Conservation (phyloP, 202 grass and related monocot genomes). For the Panicum virgatum region DNA sequence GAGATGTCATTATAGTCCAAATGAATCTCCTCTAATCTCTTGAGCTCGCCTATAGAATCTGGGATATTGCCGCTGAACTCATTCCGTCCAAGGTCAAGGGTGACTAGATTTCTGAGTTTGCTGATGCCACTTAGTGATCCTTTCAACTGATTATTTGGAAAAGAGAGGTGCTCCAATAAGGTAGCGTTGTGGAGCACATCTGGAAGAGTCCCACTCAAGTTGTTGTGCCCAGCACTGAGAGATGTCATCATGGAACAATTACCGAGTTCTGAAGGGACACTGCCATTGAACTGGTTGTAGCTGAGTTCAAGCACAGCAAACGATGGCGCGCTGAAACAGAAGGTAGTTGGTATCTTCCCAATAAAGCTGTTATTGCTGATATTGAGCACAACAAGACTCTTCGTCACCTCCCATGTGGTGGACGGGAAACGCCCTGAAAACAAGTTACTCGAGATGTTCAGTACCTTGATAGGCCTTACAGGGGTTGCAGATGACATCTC, state of each 20-base stretch:
- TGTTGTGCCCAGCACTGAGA: conserved; percentile 31
- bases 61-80: conserved; percentile 33
- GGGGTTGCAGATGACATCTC: conserved; percentile 23
- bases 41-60: conserved; percentile 17
- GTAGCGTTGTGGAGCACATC: conserved; percentile 36
- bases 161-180: conserved; percentile 34
- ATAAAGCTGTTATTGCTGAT: conserved; percentile 58
- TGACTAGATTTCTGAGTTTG: conserved; percentile 52
- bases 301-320: conserved; percentile 41
- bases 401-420: conserved; percentile 24
- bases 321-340: conserved; percentile 33
- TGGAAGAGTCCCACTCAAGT: conserved; percentile 50
- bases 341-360: conserved; percentile 36
- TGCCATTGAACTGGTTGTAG: conserved; percentile 53
- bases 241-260: conserved; percentile 45
- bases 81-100: conserved; percentile 54
- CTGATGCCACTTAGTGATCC: conserved; percentile 36
- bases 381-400: conserved; percentile 39
- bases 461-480: conserved; percentile 32
- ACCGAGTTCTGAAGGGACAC: conserved; percentile 31
- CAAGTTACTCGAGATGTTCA: conserved; percentile 69
- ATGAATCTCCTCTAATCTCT: conserved; percentile 32
- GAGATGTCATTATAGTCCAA: conserved; percentile 8
- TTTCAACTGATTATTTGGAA: conserved; percentile 43
- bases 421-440: conserved; percentile 32